Base-by-base conservation (phyloP, 2,329 filamentous ascomycete genomes). In the Xylariales sp. region DNA sequence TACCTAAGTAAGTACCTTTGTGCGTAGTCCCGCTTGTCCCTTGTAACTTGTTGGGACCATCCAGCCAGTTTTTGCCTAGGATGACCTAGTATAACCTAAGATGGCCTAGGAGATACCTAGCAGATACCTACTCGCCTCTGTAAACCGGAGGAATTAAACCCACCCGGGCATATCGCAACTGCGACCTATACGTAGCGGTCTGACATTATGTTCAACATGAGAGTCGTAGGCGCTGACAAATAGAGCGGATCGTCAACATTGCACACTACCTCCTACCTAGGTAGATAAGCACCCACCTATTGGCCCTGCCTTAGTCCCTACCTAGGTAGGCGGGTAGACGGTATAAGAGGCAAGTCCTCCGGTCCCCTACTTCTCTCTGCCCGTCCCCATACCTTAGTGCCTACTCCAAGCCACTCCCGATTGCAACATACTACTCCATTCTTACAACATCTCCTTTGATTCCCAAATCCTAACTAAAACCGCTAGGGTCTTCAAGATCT, bases 381-480 rank as follows among this genome's bases (percentile, higher is more conserved):
- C 46, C 2, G 18, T 32, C 54, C 32, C 12, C 39, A 39, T 39
- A 41, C 39, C 23, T 23, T 23, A 23, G 23, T 23, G 23, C 23
- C 23, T 14, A 52, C 16, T 32, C 30, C 55, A 50, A n/a, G 32
- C 55, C 16, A 46, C 36, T 50, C 16, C 55, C 54, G 54, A 66
- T 70, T 64, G 46, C 65, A 66, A 69, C 68, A 70, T 68, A 62
- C 5, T 16, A 2, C 14, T 14, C n/a, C 36, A 32, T 28, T 32
- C 48, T 65, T n/a, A n/a, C 65, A 66, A 66, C 61, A 65, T 45
- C 36, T n/a, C 16, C 5, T 23, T n/a, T n/a, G 1, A 32, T 41
- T 41, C 9, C n/a, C 43, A n/a, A 45, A 52, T 28, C 49, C 43
- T 41, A 28, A 54, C 18, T 34, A 9, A 16, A 45, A 46, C 12